Conservation (phyloP, 2,329 filamentous ascomycete species). For the Mycosphaerella sp. region DNA sequence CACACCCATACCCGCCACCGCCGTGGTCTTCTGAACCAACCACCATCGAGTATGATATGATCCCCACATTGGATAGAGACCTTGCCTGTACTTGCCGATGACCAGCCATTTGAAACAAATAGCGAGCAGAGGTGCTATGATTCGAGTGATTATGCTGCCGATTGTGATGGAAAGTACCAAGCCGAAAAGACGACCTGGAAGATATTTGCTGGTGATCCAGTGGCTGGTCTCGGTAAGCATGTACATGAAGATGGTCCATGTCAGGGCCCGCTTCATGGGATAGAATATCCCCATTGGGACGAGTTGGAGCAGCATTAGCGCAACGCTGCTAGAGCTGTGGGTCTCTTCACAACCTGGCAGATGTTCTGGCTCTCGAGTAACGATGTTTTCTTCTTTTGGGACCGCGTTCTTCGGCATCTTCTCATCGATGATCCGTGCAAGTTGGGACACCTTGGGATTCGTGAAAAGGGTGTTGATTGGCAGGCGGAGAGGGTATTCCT, state of each 20-base stretch:
- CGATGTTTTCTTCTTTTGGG: conserved; percentile 8
- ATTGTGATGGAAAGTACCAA: conserved; percentile 43
- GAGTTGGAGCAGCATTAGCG: conserved; percentile 47
- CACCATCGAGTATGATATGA: conserved; percentile 54
- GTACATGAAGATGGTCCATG: conserved; percentile 50
- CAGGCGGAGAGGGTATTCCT: conserved; percentile 44
- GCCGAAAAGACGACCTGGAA: conserved; percentile 45
- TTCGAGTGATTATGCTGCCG: conserved; percentile 37
- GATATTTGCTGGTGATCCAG: conserved; percentile 37
- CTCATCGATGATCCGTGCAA: conserved; percentile 37
- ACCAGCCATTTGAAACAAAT: conserved; percentile 51
- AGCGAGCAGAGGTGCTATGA: conserved; percentile 43
- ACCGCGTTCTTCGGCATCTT: conserved; percentile 11
- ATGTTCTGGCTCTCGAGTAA: conserved; percentile 14
- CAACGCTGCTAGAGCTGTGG: conserved; percentile 46
- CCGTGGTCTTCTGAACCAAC: conserved; percentile 50
- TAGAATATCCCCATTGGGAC: conserved; percentile 47
- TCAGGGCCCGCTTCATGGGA: conserved; percentile 46
- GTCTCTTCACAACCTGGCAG: conserved; percentile 38
- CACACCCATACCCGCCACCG: conserved; percentile 44
- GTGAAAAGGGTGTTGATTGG: conserved; percentile 50
- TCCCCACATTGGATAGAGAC: conserved; percentile 56
- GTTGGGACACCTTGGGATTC: conserved; percentile 40
- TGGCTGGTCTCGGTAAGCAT: conserved; percentile 38
- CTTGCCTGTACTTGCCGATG: conserved; percentile 49